phyloP scores from a whole-genome alignment of 1,284 basidiomycete genomes.

The Sanghuangporus weigelae region DNA sequence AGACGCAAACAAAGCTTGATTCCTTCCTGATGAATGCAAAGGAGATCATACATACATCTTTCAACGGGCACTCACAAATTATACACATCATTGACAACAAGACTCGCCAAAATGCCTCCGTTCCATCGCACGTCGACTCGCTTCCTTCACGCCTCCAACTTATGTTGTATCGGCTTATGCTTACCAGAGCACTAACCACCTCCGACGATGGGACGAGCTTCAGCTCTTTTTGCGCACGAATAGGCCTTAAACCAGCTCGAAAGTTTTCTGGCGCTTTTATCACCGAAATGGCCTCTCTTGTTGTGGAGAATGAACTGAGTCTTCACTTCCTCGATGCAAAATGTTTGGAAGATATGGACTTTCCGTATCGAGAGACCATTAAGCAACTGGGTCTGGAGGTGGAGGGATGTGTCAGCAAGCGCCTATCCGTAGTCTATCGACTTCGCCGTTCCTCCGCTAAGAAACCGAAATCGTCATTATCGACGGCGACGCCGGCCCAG shows the following conservation, averaged over 20 bases:
- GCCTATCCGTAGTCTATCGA: constrained; percentile 14
- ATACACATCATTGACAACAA: constrained; percentile 73
- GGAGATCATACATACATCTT: neutral
- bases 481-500: neutral
- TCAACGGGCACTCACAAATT: constrained; percentile 3
- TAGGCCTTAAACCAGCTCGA: constrained; percentile 37
- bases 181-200: constrained; percentile 46
- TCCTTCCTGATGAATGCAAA: neutral
- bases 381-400: constrained; percentile 8
- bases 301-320: constrained; percentile 28
- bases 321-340: constrained; percentile 23
- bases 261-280: constrained; percentile 56
- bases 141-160: constrained; percentile 69
- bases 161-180: constrained; percentile 78
- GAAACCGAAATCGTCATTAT: neutral
- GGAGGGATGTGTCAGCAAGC: constrained; percentile 1
- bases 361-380: constrained; percentile 10
- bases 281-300: constrained; percentile 40
- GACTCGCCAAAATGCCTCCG: constrained; percentile 48
- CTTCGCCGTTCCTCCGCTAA: neutral
- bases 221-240: constrained; percentile 44
- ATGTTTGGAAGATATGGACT: constrained; percentile 8
- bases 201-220: constrained; percentile 45
- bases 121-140: constrained; percentile 63
- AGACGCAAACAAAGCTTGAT: neutral